phyloP scores from a whole-genome alignment of 202 grass and related monocot genomes.

The Setaria viridis region DNA sequence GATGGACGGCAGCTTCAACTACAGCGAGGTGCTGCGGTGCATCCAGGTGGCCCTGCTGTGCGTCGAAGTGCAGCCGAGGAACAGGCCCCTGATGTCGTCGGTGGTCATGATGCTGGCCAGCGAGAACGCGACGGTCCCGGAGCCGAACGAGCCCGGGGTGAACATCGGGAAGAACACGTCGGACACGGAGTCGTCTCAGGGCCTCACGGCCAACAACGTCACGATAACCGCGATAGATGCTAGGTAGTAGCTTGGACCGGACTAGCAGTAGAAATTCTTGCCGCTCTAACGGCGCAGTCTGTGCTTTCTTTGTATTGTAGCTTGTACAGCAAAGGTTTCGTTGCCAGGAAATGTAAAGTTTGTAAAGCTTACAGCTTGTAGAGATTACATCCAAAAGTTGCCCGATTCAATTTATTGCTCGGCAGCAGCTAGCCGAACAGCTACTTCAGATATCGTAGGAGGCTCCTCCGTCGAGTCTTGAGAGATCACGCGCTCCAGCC shows the following conservation, averaged over 20 bases:
- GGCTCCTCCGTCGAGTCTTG: no score
- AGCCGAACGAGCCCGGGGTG: conserved; percentile 71
- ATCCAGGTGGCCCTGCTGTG: conserved; percentile 69
- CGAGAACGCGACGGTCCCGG: conserved; percentile 43
- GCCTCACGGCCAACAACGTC: conserved; percentile 35
- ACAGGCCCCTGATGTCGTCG: conserved; percentile 71
- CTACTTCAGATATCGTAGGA: no score
- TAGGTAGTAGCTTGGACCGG: conserved; percentile 38
- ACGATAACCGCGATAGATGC: conserved; percentile 49
- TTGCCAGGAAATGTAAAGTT: not conserved
- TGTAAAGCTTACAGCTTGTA: not conserved
- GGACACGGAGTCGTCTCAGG: conserved; percentile 44
- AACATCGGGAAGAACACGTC: conserved; percentile 40
- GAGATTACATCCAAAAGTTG: not conserved
- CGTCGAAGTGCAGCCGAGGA: conserved; percentile 59
- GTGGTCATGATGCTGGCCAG: conserved; percentile 63
- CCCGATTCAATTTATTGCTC: not conserved
- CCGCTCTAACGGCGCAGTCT: not conserved
- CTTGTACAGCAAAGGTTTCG: not conserved
- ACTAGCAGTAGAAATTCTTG: not conserved
- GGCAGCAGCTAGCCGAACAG: no score
- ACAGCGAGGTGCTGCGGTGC: conserved; percentile 50
- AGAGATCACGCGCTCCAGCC: no score
- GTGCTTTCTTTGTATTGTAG: not conserved
- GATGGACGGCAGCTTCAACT: conserved; percentile 39